Conservation (phyloP, 805 yeast species). For the Diddensiella santjacobensis region DNA sequence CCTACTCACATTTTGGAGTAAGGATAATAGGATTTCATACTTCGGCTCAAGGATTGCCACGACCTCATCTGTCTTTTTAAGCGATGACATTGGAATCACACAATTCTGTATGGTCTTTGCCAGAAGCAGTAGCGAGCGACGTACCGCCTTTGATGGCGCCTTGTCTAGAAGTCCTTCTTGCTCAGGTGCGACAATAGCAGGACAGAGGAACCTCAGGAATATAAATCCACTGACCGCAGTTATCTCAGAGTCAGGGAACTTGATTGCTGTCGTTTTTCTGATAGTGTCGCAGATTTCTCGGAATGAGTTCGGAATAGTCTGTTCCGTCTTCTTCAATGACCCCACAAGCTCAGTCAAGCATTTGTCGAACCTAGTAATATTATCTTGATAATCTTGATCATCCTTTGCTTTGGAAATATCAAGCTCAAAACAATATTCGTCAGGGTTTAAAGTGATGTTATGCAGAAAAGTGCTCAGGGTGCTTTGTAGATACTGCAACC, state of each 20-base stretch:
- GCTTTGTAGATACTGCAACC: conserved; percentile 50
- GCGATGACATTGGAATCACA: conserved; percentile 18
- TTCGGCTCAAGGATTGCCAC: conserved; percentile 6
- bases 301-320: conserved; percentile 57
- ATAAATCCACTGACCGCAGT: conserved; percentile 80
- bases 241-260: conserved; percentile 58
- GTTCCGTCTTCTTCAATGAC: conserved; percentile 48
- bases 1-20: conserved; percentile 21
- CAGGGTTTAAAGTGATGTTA: conserved; percentile 44
- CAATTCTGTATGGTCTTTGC: conserved; percentile 32
- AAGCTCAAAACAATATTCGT: conserved; percentile 55
- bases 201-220: conserved; percentile 70
- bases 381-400: conserved; percentile 34
- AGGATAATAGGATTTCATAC: conserved; percentile 7
- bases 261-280: conserved; percentile 48
- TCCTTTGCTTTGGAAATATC: conserved; percentile 43
- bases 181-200: conserved; percentile 81
- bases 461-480: conserved; percentile 56
- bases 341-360: conserved; percentile 56
- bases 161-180: conserved; percentile 32
- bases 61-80: conserved; percentile 5
- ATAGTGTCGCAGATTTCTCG: conserved; percentile 61
- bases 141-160: conserved; percentile 19
- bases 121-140: conserved; percentile 25
- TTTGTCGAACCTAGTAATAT: conserved; percentile 48